Evolutionary conservation across 23 red algal genomes (phyloP).

Genomic region (Gracilaria domingensis): DNA sequence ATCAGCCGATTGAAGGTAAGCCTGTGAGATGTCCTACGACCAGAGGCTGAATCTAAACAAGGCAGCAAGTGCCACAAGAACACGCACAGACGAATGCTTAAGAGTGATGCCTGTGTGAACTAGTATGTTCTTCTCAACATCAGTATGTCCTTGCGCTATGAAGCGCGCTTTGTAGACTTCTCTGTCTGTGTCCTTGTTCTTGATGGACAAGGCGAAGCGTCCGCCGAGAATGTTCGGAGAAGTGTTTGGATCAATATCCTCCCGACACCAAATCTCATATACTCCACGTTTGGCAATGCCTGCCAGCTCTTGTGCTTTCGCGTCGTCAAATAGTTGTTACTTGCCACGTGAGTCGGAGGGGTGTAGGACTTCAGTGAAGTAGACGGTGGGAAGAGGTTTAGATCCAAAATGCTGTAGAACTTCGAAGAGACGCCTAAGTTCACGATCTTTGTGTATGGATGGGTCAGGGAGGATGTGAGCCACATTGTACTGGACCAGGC

Average conservation of each 20-base stretch:
- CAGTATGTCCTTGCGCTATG: conserved; percentile 2
- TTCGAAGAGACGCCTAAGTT: background rate
- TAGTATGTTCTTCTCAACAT: background rate
- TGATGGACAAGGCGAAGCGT: background rate
- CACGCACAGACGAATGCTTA: conserved; percentile 3
- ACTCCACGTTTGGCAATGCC: background rate
- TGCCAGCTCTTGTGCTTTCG: background rate
- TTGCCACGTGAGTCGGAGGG: background rate
- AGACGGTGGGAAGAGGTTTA: background rate
- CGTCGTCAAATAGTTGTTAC: background rate
- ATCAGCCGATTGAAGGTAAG: background rate
- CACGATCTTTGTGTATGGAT: background rate
- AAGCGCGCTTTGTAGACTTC: conserved; percentile 38
- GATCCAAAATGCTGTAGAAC: background rate
- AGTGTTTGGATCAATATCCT: background rate
- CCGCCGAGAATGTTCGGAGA: background rate
- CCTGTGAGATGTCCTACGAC: conserved; percentile 16
- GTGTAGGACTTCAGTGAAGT: conserved; percentile 41
- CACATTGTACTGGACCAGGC: background rate
- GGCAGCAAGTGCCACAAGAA: background rate
- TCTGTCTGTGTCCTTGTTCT: conserved; percentile 25
- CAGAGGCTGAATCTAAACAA: conserved; percentile 10
- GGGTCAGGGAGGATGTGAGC: background rate
- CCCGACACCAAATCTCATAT: background rate
- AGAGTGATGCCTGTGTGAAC: background rate